Evolutionary conservation across 2,329 filamentous ascomycete species (phyloP), one percentile per base, ranked within the genome.

Genomic region (Fusarium sambucinum): DNA sequence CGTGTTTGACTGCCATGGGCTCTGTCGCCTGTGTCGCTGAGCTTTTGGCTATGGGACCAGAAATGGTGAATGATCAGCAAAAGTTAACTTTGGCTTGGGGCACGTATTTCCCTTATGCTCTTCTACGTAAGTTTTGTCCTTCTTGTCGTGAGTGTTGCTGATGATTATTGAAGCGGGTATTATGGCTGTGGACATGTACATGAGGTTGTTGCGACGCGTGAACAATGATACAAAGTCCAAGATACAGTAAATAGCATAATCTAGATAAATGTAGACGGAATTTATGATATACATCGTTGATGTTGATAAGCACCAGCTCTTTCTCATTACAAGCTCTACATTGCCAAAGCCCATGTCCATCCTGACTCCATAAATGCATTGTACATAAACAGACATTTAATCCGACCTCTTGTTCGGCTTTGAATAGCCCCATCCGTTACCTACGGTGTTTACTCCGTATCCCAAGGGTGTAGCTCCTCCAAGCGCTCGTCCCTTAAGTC

Each of bases 401-500:
- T 86, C 85, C 50, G 84, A 80, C 61, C 85, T 77, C 77, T 88
- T 88, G 60, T 87, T 58, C 41, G 70, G 72, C 69, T 74, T 74
- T 42, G 73, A 59, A 59, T 74, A 87, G 3, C 86, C 86, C 86
- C 86, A 89, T 47, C 86, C 86, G 55, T 88, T 88, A 11, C 86
- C 86, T 5, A 85, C 76, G 4, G 76, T 76, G 53, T 81, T 82
- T 27, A 87, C n/a, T 1, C 86, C 86, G 55, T 87, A 85, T 2
- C 85, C 86, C 64, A 89, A 70, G 0, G 86, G 86, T 27, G 86
- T 89, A 5, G 86, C 86, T 19, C 85, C 86, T 17, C 86, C 86
- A 42, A 89, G 77, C 2, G 81, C 76, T 42, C 85, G 74, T 2
- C 83, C 84, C 69, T 80, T 82, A 25, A 89, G 74, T 58, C 86